Conservation (phyloP, 495 filamentous ascomycete genomes). For the Penicillium lividum region DNA sequence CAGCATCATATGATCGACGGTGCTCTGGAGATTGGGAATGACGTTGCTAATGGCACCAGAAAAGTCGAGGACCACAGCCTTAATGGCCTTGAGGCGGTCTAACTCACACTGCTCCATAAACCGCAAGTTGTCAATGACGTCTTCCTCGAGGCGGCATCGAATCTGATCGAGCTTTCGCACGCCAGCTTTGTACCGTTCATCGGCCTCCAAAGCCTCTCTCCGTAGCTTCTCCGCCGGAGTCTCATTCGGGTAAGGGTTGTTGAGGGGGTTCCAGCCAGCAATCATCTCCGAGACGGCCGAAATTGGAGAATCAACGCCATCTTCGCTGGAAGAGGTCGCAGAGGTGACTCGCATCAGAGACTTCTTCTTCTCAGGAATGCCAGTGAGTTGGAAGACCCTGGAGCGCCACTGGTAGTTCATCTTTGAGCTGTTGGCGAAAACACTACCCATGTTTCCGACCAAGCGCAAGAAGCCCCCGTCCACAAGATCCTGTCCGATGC, state of each 20-base stretch:
- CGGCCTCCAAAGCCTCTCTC: conserved; percentile 85
- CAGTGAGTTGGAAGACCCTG: conserved; percentile 83
- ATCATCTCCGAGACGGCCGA: conserved; percentile 84
- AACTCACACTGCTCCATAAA: conserved; percentile 98
- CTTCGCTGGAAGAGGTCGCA: conserved; percentile 50
- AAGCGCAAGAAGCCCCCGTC: conserved; percentile 82
- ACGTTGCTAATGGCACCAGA: conserved; percentile 98
- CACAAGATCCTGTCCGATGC: conserved; percentile 91
- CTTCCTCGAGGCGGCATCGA: conserved; percentile 91
- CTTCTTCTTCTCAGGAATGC: conserved; percentile 84
- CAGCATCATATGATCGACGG: conserved; percentile 96
- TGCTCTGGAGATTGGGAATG: conserved; percentile 91
- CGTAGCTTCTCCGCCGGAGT: conserved; percentile 83
- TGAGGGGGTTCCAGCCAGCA: conserved; percentile 86
- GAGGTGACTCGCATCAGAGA: conserved; percentile 70
- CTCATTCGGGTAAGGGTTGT: conserved; percentile 86
- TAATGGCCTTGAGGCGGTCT: conserved; percentile 94
- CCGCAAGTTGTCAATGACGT: conserved; percentile 85
- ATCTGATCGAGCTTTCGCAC: conserved; percentile 85
- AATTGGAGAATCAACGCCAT: conserved; percentile 69
- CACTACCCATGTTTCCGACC: conserved; percentile 90
- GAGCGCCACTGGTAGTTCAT: conserved; percentile 97
- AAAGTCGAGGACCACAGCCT: conserved; percentile 96
- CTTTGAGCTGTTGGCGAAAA: conserved; percentile 94
- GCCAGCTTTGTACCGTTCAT: conserved; percentile 87